Percentiles rank a stretch among this genome's conserved stretches.
Conservation (phyloP, 495 filamentous ascomycete species). For the Pyrenula aspistea region DNA sequence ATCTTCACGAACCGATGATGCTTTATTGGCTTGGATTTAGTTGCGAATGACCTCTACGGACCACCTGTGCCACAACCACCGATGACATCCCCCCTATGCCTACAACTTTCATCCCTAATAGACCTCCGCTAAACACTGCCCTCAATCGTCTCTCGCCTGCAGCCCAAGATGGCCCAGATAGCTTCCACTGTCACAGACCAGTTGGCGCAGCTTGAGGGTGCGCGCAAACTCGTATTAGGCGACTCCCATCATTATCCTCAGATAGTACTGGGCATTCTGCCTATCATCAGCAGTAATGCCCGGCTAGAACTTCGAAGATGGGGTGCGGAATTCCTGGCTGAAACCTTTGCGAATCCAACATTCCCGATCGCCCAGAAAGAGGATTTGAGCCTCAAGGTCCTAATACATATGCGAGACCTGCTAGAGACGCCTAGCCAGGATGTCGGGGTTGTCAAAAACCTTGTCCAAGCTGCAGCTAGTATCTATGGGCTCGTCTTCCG, state of each 20-base stretch:
- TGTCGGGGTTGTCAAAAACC: constrained; percentile 57
- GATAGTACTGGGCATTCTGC: constrained; percentile 80
- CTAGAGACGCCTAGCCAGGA: constrained; percentile 66
- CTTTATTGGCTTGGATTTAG: too few relatives aligned
- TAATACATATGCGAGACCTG: constrained; percentile 63
- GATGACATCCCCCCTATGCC: constrained; percentile 1
- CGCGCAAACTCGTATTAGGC: constrained; percentile 74
- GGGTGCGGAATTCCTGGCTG: constrained; percentile 92
- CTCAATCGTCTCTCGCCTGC: neutral
- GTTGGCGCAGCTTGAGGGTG: constrained; percentile 72
- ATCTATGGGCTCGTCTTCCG: constrained; percentile 85
- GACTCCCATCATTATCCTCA: constrained; percentile 77
- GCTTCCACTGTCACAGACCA: constrained; percentile 53
- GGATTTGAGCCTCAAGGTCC: constrained; percentile 53
- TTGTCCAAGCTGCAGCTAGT: constrained; percentile 75
- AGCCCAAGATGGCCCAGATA: constrained; percentile 28
- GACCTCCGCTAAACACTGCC: constrained; percentile 1
- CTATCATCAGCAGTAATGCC: constrained; percentile 67
- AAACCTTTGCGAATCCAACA: constrained; percentile 83
- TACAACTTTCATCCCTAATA: neutral
- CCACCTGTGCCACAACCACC: too few relatives aligned
- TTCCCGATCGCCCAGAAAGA: constrained; percentile 64
- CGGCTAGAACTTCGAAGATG: constrained; percentile 78
- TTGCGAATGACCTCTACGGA: too few relatives aligned
- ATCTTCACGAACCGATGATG: too few relatives aligned